Conservation (phyloP, 192 early-diverging fungal genomes). For the Rhizophlyctis rosea region DNA sequence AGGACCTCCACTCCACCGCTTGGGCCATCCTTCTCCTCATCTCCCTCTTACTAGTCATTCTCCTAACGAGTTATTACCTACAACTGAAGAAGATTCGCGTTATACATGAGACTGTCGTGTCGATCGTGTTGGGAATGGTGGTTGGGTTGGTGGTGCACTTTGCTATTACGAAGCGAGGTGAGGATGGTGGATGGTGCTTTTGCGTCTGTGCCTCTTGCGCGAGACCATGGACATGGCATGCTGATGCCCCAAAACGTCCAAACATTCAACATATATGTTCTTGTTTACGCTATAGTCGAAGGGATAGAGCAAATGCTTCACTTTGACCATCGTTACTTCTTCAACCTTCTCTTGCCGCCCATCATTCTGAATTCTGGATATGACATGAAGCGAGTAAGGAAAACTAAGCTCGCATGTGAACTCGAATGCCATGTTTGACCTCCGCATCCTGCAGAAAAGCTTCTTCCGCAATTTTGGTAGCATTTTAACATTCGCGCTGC, state of each 20-base stretch:
- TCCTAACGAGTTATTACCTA: constrained; percentile 86
- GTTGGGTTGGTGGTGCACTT: constrained; percentile 36
- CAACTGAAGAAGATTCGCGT: constrained; percentile 82
- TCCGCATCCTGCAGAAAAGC: constrained; percentile 45
- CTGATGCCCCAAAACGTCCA: too few species aligned
- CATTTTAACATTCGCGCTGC: constrained; percentile 89
- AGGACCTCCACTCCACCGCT: background rate
- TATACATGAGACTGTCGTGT: constrained; percentile 93
- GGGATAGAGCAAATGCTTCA: constrained; percentile 77
- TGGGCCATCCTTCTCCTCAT: constrained; percentile 82
- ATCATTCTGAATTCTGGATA: constrained; percentile 98
- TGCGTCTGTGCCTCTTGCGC: background rate
- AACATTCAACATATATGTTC: background rate
- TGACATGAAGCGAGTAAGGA: constrained; percentile 79
- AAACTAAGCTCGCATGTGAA: background rate
- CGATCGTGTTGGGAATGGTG: constrained; percentile 79
- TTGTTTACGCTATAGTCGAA: background rate
- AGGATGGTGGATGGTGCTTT: background rate
- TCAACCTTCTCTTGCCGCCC: constrained; percentile 94
- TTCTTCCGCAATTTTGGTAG: constrained; percentile 88
- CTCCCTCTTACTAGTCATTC: constrained; percentile 75
- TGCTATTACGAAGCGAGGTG: constrained; percentile 8
- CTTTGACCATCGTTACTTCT: constrained; percentile 91
- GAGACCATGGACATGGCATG: background rate
- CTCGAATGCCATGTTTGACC: background rate